These are phyloP conservation scores for Nannizziopsis barbatae DNA, from an alignment of 2,329 filamentous ascomycete genomes.

Conservation along the genomic window DNA sequence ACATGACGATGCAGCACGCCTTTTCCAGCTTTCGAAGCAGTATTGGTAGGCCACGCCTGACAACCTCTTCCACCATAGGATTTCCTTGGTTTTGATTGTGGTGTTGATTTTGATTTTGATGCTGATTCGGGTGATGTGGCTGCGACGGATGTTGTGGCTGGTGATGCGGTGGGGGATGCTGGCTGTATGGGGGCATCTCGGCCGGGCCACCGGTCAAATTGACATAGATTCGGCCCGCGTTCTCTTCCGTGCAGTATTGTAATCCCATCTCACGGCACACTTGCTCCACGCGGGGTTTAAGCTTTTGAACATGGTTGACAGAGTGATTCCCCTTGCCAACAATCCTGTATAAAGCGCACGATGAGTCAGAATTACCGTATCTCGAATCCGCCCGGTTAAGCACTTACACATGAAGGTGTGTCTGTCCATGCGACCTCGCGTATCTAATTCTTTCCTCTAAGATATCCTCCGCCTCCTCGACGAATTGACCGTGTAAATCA, in stretches of 20 bases:
- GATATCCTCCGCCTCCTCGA: slow-evolving; percentile 88
- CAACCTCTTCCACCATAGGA: slow-evolving; percentile 48
- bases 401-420: slow-evolving; percentile 66
- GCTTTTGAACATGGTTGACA: slow-evolving; percentile 69
- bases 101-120: slow-evolving; percentile 36
- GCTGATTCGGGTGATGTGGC: slow-evolving; percentile 24
- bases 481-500: slow-evolving; percentile 87
- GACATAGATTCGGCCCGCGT: slow-evolving; percentile 79
- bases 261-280: slow-evolving; percentile 74
- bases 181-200: slow-evolving; percentile 34
- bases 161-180: slow-evolving; percentile 32
- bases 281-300: slow-evolving; percentile 88
- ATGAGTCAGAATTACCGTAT: not conserved
- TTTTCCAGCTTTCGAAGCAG: slow-evolving; percentile 55
- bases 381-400: not conserved
- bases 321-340: slow-evolving; percentile 93
- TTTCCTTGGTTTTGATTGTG: slow-evolving; percentile 44
- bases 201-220: slow-evolving; percentile 66
- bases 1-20: slow-evolving; percentile 68
- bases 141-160: slow-evolving; percentile 27
- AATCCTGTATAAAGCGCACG: slow-evolving; percentile 43
- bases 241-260: slow-evolving; percentile 74
- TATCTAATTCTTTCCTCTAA: slow-evolving; percentile 74
- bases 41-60: slow-evolving; percentile 50
- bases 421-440: slow-evolving; percentile 61